A percentile compares a stretch with the other conserved stretches of the same genome.
Conservation (phyloP, 2,329 filamentous ascomycete genomes). For the Monosporascus sp. region DNA sequence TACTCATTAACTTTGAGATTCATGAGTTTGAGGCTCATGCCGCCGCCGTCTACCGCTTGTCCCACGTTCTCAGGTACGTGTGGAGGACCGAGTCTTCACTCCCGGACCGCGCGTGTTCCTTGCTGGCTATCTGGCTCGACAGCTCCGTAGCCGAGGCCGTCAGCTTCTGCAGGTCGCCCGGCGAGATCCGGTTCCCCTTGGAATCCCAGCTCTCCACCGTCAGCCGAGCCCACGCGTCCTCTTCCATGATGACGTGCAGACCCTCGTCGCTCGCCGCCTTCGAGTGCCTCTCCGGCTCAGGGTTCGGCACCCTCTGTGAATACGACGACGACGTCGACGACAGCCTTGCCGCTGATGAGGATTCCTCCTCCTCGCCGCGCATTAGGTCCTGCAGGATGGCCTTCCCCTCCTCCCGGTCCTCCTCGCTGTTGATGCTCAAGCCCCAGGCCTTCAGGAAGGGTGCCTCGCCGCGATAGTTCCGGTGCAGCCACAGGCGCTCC, state of each 20-base stretch:
- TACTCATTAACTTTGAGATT: too few relatives aligned
- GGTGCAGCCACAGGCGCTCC: slow-evolving; percentile 22
- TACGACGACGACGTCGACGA: background rate
- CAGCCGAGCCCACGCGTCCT: background rate
- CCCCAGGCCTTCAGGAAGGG: slow-evolving; percentile 23
- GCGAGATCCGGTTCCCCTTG: background rate
- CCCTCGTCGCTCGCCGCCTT: background rate
- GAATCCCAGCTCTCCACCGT: background rate
- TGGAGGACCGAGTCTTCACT: background rate
- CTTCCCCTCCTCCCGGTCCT: slow-evolving; percentile 20
- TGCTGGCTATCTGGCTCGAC: slow-evolving; percentile 1
- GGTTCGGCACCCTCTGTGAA: background rate
- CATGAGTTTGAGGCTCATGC: too few relatives aligned
- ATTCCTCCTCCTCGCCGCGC: slow-evolving; percentile 15
- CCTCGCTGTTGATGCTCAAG: slow-evolving; percentile 14
- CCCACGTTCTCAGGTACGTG: background rate
- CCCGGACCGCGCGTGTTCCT: background rate
- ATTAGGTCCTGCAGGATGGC: slow-evolving; percentile 20
- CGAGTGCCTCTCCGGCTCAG: background rate
- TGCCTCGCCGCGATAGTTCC: slow-evolving; percentile 22
- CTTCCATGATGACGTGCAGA: background rate
- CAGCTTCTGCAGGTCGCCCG: background rate
- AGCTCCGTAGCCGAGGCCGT: background rate
- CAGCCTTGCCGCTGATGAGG: background rate
- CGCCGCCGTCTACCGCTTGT: background rate